Base-by-base conservation (phyloP, 768 basidiomycete genomes). In the Collybiopsis luxurians region DNA sequence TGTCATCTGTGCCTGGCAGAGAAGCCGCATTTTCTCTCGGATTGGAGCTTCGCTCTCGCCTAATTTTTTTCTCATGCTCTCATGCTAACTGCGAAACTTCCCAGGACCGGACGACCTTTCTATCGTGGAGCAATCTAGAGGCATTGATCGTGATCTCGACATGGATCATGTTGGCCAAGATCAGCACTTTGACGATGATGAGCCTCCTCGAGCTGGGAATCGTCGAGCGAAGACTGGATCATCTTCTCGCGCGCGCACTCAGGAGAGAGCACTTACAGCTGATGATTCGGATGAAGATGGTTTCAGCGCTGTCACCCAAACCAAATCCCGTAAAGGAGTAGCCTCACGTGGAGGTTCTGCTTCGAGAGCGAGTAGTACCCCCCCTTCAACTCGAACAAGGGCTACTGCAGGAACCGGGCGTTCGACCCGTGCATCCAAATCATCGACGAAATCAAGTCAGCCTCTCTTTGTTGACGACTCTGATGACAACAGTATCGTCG, bases 401-500 rank as follows among this genome's bases (percentile, higher is more conserved):
- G 64, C 60, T 49, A 58, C 60, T 9, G 53, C 59, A 13, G 55
- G 61, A 34, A 34, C 31, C 31, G 31, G 5, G 31, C 31, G 31
- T 13, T 34, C 31, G 31, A 34, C 31, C 27, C 57, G 62, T 15
- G 30, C 57, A 59, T 58, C 57, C 48, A 65, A 65, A 59, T 10
- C 71, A 23, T 60, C 58, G 7, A 62, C 59, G 26, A 78, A 79
- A 62, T 55, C 70, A 13, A 34, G 31, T 1, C 70, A 75, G 36
- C 75, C 76, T 9, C 66, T 88, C 23, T 87, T 87, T 63, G 60
- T 87, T 47, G 71, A 79, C 31, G 64, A 67, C 24, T 34, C 31
- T 34, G 62, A 63, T 61, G 53, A 61, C 40, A 60, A 64, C 31
- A 70, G 69, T 13, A 72, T 67, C 9, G 65, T 64, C 1, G 56